Evolutionary conservation across 495 filamentous ascomycete genomes (phyloP), one percentile per base, ranked within the genome.

Genomic region (Echria macrotheca): DNA sequence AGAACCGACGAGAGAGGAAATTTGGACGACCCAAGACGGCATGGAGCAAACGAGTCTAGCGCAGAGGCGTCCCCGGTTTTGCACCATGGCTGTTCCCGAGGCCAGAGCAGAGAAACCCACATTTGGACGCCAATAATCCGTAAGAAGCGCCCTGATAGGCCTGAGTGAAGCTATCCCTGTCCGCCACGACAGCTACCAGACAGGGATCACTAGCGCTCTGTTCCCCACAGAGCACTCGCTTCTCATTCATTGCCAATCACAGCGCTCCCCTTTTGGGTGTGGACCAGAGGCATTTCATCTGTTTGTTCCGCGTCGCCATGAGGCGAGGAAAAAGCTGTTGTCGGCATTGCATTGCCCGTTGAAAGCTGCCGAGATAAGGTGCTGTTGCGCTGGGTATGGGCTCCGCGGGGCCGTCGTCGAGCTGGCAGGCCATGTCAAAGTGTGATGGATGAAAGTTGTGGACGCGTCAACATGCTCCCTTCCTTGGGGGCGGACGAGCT

Each of bases 71-170:
- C n/a, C 4, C 23, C 7, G 6, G 17, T 25, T 53, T 55, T 36
- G 49, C 36, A 47, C 49, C 50, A 55, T 60, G 48, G 56, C 26
- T 46, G 43, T 43, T 55, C 43, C 57, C 59, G 46, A 57, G 51
- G 54, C 22, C 42, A 49, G 36, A 26, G 40, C 46, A 26, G n/a
- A 28, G 21, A 19, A 18, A 44, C 42, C 46, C 23, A 37, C 10
- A 12, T 48, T 18, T 11, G 35, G n/a, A 38, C 12, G 21, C 23
- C 32, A 37, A 52, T 39, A 38, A 52, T 38, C 41, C 44, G 32
- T 28, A 38, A 38, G 29, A 12, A 24, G 15, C n/a, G n/a, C 24
- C 14, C 49, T 52, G 49, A 52, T 52, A 52, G 49, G 49, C 49
- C 25, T 17, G 41, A 9, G 21, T 37, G 35, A 48, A 28, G 49